Percentiles rank a stretch among this genome's conserved stretches.
phyloP scores from a whole-genome alignment of 2,329 filamentous ascomycete species.

The Epichloe typhina region DNA sequence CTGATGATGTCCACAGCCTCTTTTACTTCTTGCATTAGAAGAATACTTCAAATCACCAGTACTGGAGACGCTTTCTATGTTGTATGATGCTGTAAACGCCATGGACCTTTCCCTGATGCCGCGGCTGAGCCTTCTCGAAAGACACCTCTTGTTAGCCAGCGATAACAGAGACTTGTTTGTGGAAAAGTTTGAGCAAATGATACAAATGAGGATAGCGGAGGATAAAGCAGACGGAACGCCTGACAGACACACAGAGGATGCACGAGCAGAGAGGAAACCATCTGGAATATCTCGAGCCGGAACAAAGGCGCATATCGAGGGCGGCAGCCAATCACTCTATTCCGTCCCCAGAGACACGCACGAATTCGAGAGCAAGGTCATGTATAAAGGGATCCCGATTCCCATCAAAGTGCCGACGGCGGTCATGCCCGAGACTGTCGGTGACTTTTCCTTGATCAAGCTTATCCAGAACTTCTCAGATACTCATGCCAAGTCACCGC shows the following conservation, averaged over 20 bases:
- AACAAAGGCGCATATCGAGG: constrained; percentile 48
- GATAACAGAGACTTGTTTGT: constrained; percentile 94
- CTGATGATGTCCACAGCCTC: constrained; percentile 41
- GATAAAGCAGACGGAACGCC: constrained; percentile 35
- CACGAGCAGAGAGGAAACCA: constrained; percentile 32
- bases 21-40: constrained; percentile 80
- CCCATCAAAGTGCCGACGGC: constrained; percentile 94
- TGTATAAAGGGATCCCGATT: constrained; percentile 93
- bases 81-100: constrained; percentile 86
- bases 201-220: constrained; percentile 64
- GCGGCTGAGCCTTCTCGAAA: constrained; percentile 67
- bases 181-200: constrained; percentile 94
- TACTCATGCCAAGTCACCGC: constrained; percentile 66
- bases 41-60: constrained; percentile 93
- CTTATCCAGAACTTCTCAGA: constrained; percentile 89
- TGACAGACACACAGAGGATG: constrained; percentile 27
- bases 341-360: constrained; percentile 85
- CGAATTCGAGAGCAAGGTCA: constrained; percentile 89
- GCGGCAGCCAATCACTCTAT: constrained; percentile 46
- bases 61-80: constrained; percentile 71
- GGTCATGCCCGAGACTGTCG: constrained; percentile 87
- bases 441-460: constrained; percentile 94
- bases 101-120: constrained; percentile 97
- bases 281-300: constrained; percentile 45
- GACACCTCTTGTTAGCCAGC: constrained; percentile 73